phyloP scores from a whole-genome alignment of 2,329 filamentous ascomycete genomes.

The Trichoderma sp. region DNA sequence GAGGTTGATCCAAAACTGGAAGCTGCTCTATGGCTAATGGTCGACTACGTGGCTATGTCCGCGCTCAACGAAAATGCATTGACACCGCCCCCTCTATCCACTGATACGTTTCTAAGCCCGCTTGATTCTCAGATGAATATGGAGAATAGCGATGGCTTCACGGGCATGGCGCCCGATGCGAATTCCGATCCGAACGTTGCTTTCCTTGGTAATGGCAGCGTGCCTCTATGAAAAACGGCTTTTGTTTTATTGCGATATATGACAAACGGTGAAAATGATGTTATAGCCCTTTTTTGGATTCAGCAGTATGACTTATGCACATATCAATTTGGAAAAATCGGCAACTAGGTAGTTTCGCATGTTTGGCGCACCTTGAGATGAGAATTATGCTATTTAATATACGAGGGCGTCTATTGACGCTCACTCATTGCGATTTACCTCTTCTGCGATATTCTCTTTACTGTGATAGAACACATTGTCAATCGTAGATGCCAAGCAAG shows the following conservation, averaged over 20 bases:
- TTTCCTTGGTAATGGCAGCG: background rate
- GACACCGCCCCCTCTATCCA: slow-evolving; percentile 2
- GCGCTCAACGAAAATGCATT: slow-evolving; percentile 5
- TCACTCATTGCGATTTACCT: background rate
- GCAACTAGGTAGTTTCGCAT: background rate
- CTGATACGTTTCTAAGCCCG: slow-evolving; percentile 10
- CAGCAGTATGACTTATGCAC: background rate
- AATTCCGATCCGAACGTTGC: slow-evolving; percentile 9
- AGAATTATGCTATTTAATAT: background rate
- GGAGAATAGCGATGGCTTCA: background rate
- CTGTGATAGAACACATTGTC: background rate
- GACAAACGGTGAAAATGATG: background rate
- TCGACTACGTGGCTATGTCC: slow-evolving; percentile 18
- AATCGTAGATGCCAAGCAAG: background rate
- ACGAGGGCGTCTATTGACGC: background rate
- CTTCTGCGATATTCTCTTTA: background rate
- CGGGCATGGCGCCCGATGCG: background rate
- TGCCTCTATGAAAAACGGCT: background rate
- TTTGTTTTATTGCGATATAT: background rate
- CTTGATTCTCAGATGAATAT: slow-evolving; percentile 6
- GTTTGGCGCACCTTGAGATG: background rate
- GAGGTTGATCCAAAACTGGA: slow-evolving; percentile 16
- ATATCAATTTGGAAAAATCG: background rate
- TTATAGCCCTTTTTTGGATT: background rate
- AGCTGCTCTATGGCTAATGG: slow-evolving; percentile 10